Evolutionary conservation across 176 grass and related monocot species (phyloP).

Genomic region (Guadua angustifolia): DNA sequence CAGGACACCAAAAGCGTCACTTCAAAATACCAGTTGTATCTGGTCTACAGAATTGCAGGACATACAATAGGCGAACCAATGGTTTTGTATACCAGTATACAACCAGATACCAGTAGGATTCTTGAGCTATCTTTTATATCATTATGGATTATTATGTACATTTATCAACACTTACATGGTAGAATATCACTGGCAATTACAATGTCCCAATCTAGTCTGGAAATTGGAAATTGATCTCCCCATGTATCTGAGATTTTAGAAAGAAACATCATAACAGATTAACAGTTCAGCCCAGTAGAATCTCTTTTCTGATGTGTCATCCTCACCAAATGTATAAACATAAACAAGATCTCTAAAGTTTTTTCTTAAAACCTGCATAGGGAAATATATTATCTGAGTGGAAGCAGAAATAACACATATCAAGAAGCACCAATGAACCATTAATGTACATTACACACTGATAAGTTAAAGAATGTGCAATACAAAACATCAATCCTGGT

Average conservation of each 20-base stretch:
- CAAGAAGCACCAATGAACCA: slow-evolving; percentile 15
- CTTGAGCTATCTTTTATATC: not conserved
- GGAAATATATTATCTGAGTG: slow-evolving; percentile 41
- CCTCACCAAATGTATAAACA: slow-evolving; percentile 59
- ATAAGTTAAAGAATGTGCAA: slow-evolving; percentile 17
- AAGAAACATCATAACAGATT: slow-evolving; percentile 1
- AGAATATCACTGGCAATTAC: slow-evolving; percentile 94
- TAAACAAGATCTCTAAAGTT: slow-evolving; percentile 78
- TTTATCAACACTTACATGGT: slow-evolving; percentile 81
- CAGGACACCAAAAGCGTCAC: slow-evolving; percentile 21
- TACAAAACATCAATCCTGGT: slow-evolving; percentile 17
- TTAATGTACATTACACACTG: slow-evolving; percentile 3
- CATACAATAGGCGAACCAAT: slow-evolving; percentile 9
- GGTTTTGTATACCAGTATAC: slow-evolving; percentile 28
- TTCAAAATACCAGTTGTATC: slow-evolving; percentile 13
- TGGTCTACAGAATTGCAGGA: not conserved
- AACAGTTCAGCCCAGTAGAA: no score
- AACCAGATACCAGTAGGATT: slow-evolving; percentile 20
- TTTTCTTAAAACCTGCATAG: slow-evolving; percentile 73
- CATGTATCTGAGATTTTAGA: slow-evolving; percentile 68
- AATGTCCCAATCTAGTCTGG: slow-evolving; percentile 69
- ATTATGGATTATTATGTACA: no score
- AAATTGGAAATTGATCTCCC: slow-evolving; percentile 78
- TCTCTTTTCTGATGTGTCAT: slow-evolving; percentile 60
- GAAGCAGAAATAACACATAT: slow-evolving; percentile 4